Conservation (phyloP, 2,329 filamentous ascomycete genomes). For the Neofusicoccum parvum region DNA sequence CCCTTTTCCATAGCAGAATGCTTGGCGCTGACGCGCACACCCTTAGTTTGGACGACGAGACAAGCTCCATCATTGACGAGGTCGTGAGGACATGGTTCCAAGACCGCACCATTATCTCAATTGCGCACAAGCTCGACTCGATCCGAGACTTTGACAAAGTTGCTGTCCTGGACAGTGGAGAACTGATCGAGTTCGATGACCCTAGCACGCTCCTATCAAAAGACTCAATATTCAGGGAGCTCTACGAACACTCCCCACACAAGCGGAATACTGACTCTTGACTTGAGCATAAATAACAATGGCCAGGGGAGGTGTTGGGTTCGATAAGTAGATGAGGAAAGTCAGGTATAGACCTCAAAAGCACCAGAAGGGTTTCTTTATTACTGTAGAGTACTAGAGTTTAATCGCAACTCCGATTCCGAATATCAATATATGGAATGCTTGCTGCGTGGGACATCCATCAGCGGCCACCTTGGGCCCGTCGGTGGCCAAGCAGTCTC, state of each 20-base stretch:
- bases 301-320: not conserved
- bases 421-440: not conserved
- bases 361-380: not conserved
- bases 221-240: not conserved
- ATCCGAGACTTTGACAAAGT: conserved; percentile 58
- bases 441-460: not conserved
- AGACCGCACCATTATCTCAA: conserved; percentile 60
- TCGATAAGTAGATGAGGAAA: not conserved
- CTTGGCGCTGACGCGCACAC: not conserved
- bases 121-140: conserved; percentile 60
- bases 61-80: conserved; percentile 60
- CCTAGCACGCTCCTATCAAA: conserved; percentile 31
- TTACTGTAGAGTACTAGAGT: not conserved
- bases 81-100: conserved; percentile 57
- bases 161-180: conserved; percentile 54
- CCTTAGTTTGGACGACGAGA: conserved; percentile 57
- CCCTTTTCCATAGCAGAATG: not conserved
- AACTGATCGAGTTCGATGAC: conserved; percentile 48
- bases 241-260: not conserved
- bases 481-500: not conserved
- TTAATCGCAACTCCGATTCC: not conserved
- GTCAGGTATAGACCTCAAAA: not conserved
- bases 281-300: not conserved
- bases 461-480: not conserved
- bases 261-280: not conserved